A percentile compares a stretch with the other conserved stretches of the same genome.
phyloP scores from a whole-genome alignment of 2,329 filamentous ascomycete species.

The Aspergillus ochraceoroseus region DNA sequence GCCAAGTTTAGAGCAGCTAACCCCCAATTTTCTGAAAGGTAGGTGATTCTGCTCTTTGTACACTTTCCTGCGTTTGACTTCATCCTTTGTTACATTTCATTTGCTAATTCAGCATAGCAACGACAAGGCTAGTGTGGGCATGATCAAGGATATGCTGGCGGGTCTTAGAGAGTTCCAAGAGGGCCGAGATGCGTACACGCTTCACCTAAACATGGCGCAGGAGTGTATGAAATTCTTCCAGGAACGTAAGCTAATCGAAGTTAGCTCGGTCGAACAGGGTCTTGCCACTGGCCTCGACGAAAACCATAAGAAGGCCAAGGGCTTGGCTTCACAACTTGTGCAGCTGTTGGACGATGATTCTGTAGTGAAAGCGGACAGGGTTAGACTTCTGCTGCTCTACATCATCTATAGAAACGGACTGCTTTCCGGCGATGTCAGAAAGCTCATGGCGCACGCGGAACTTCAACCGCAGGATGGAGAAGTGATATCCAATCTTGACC shows the following conservation, averaged over 20 bases:
- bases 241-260: slow-evolving; percentile 73
- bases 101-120: slow-evolving; percentile 43
- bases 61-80: no score
- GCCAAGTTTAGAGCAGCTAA: slow-evolving; percentile 87
- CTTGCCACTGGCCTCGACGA: slow-evolving; percentile 90
- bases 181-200: slow-evolving; percentile 88
- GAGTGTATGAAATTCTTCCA: slow-evolving; percentile 95
- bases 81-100: neutral
- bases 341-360: slow-evolving; percentile 81
- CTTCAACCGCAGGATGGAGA: slow-evolving; percentile 69
- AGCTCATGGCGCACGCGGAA: slow-evolving; percentile 75
- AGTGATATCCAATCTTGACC: slow-evolving; percentile 67
- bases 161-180: slow-evolving; percentile 91
- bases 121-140: slow-evolving; percentile 70
- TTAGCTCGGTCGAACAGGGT: slow-evolving; percentile 83
- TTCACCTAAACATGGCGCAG: slow-evolving; percentile 94
- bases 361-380: slow-evolving; percentile 65
- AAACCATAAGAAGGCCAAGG: slow-evolving; percentile 85
- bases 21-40: slow-evolving; percentile 78
- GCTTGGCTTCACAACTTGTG: slow-evolving; percentile 77
- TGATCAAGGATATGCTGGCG: slow-evolving; percentile 95
- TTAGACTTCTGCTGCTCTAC: slow-evolving; percentile 82
- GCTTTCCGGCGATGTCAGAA: slow-evolving; percentile 74
- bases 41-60: slow-evolving; percentile 17
- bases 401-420: slow-evolving; percentile 81